These are phyloP conservation scores for Fusarium solani-melongenae DNA, from an alignment of 2,329 filamentous ascomycete genomes.

Conservation along the genomic window DNA sequence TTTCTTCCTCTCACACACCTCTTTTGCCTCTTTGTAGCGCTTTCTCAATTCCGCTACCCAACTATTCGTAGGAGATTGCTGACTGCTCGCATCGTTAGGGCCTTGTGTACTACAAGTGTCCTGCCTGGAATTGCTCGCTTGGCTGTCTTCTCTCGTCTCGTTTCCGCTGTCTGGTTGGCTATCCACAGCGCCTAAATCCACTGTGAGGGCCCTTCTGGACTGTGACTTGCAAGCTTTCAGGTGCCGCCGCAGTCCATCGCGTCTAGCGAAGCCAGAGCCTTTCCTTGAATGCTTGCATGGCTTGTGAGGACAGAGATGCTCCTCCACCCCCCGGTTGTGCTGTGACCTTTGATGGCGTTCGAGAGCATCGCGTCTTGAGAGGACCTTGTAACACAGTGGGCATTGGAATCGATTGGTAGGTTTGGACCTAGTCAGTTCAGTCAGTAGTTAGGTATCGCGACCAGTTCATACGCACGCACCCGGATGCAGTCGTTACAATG, in stretches of 20 bases:
- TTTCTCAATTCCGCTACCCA: too few relatives aligned
- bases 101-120: background rate
- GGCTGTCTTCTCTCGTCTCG: background rate
- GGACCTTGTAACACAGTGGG: background rate
- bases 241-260: background rate
- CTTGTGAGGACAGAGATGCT: background rate
- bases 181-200: fast-evolving
- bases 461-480: background rate
- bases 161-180: background rate
- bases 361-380: background rate
- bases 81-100: fast-evolving
- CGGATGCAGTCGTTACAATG: background rate
- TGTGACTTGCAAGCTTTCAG: background rate
- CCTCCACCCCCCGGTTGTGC: background rate
- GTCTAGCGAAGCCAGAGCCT: background rate
- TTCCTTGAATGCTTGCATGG: background rate
- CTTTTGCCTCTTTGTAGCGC: background rate
- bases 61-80: background rate
- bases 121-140: background rate
- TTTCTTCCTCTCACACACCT: background rate
- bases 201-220: fast-evolving
- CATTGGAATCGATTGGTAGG: background rate
- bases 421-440: background rate
- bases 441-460: background rate
- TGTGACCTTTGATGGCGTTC: background rate